Base-by-base conservation (phyloP, 169 alveolate genomes). In the Cryptosporidium ubiquitum region DNA sequence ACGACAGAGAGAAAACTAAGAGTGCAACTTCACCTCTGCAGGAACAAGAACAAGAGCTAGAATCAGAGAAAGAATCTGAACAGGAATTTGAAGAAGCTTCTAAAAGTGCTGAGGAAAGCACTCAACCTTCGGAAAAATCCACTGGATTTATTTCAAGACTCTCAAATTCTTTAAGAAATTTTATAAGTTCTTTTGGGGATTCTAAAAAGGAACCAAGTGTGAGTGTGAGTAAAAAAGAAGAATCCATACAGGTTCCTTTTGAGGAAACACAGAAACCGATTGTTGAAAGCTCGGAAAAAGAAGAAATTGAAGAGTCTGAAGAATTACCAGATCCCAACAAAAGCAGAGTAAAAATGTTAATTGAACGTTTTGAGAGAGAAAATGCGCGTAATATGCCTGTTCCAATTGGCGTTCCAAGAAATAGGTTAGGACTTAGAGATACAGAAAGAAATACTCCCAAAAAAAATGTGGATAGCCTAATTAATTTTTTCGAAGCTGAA, bases 261-360 rank as follows among this genome's bases (percentile, higher is more conserved):
- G 69, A 52, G 5, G 85, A 52, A 51, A 20, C 37, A 44, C 37
- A 16, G 7, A 20, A 69, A 18, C 0, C 23, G 4, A 35, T 18
- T 1, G 47, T 66, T 66, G 85, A 55, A 16, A 10, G 58, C 10
- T 10, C 29, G 14, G 58, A 5, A 18, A 29, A 57, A 16, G 69
- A 58, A 26, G 51, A 47, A 18, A 60, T 5, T 31, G 89, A 79
- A 44, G 35, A 23, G 7, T 4, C 60, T 16, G 44, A 10, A 16
- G 9, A 29, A 1, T 10, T 23, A 0, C 68, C 0, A 10, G 66
- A 4, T 0, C 3, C 16, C 12, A 73, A 73, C 39, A 58, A 33
- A 73, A 35, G 70, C 55, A 73, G 71, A 73, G 85, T 73, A 20
- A 73, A 73, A 33, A 55, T 37, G 57, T 40, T 73, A 35, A 73